Conservation (phyloP, 1,284 basidiomycete genomes). For the Bjerkandera adusta region DNA sequence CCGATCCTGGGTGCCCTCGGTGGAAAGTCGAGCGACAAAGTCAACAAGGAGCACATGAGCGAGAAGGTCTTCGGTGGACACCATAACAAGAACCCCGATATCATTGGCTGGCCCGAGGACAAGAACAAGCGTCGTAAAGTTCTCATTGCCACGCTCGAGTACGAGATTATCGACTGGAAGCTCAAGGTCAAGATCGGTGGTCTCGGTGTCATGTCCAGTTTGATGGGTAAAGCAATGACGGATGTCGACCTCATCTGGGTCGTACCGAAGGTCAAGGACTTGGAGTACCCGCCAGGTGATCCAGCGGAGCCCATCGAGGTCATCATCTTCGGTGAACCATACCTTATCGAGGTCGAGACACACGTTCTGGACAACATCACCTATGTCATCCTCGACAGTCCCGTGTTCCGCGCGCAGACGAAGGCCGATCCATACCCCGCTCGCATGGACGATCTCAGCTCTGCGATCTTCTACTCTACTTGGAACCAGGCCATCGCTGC, state of each 20-base stretch:
- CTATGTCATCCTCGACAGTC: slow-evolving; percentile 88
- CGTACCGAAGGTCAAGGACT: slow-evolving; percentile 88
- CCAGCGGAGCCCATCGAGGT: slow-evolving; percentile 91
- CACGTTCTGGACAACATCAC: slow-evolving; percentile 93
- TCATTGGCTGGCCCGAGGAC: slow-evolving; percentile 93
- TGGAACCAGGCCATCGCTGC: slow-evolving; percentile 96
- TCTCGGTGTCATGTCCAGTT: slow-evolving; percentile 92
- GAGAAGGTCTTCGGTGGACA: slow-evolving; percentile 64
- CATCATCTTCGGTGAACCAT: slow-evolving; percentile 92
- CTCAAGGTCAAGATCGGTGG: slow-evolving; percentile 96
- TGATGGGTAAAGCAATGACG: slow-evolving; percentile 96
- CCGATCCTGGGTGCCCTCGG: slow-evolving; percentile 68
- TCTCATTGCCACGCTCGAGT: slow-evolving; percentile 88
- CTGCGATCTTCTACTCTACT: slow-evolving; percentile 94
- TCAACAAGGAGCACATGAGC: slow-evolving; percentile 52
- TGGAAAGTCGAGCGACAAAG: slow-evolving; percentile 64
- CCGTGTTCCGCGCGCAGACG: slow-evolving; percentile 93
- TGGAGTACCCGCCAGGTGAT: slow-evolving; percentile 89
- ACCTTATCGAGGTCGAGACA: slow-evolving; percentile 91
- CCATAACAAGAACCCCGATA: slow-evolving; percentile 50
- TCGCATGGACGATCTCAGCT: slow-evolving; percentile 93
- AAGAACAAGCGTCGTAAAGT: slow-evolving; percentile 86
- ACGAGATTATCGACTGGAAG: slow-evolving; percentile 96
- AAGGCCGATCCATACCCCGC: slow-evolving; percentile 93
- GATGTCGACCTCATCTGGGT: slow-evolving; percentile 94